Evolutionary conservation across 78 protist genomes (phyloP).

Genomic region (Guillardia theta): DNA sequence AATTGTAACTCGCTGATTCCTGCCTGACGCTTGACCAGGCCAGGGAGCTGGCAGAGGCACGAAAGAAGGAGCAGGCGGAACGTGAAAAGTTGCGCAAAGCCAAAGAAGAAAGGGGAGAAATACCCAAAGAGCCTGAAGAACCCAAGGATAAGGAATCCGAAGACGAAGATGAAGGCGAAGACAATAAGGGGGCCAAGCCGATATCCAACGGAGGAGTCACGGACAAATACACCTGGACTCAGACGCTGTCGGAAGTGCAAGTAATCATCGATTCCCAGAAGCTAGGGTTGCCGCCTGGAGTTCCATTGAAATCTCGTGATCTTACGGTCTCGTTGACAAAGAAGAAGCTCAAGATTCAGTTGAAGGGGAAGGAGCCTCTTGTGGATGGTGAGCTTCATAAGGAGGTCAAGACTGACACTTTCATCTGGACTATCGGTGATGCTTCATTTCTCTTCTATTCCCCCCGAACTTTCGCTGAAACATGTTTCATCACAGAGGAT

Average conservation of each 20-base stretch:
- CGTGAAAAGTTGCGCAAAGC: not conserved
- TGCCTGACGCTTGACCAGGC: not conserved
- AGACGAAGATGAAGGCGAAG: slow-evolving; percentile 18
- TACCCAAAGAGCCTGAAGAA: not conserved
- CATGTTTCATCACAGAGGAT: not conserved
- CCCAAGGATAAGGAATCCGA: not conserved
- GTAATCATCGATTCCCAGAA: not conserved
- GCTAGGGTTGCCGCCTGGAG: not conserved
- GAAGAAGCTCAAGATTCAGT: not conserved
- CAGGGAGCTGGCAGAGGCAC: not conserved
- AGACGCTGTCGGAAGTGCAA: slow-evolving; percentile 60
- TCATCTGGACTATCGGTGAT: slow-evolving; percentile 63
- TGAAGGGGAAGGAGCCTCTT: not conserved
- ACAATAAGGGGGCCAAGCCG: slow-evolving; percentile 1
- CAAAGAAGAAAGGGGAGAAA: not conserved
- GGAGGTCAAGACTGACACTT: slow-evolving; percentile 48
- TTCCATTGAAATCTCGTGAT: not conserved
- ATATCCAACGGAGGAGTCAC: slow-evolving; percentile 55
- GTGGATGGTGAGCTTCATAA: slow-evolving; percentile 50
- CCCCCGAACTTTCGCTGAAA: not conserved
- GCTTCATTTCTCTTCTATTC: not conserved
- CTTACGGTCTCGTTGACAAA: slow-evolving; percentile 31
- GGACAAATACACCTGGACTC: slow-evolving; percentile 74
- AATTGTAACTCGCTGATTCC: not conserved
- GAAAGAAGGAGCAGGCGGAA: slow-evolving; percentile 17